A percentile compares a stretch with the other conserved stretches of the same genome.
These are phyloP conservation scores for Fusarium concolor DNA, from an alignment of 2,329 filamentous ascomycete genomes.

Conservation along the genomic window DNA sequence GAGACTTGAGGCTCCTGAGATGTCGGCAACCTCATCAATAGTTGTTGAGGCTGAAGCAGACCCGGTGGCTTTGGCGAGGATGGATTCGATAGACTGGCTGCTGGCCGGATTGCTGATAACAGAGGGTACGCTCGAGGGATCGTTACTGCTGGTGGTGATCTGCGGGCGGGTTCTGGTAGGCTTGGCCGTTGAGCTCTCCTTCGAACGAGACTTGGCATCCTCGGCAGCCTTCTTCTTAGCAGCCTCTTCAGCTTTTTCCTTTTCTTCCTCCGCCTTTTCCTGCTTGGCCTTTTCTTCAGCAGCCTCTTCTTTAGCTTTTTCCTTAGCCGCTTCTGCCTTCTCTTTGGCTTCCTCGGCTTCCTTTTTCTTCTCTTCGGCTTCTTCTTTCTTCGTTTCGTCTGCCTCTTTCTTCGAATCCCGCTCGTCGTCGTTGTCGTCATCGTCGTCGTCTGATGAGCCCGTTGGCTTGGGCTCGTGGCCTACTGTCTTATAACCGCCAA, in stretches of 20 bases:
- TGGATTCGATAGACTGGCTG: conserved; percentile 43
- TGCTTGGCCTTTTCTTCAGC: conserved; percentile 38
- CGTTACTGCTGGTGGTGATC: conserved; percentile 37
- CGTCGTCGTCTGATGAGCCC: conserved; percentile 12
- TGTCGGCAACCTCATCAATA: conserved; percentile 31
- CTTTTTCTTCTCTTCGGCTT: conserved; percentile 29
- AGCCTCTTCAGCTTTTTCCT: conserved; percentile 33
- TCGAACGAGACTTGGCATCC: conserved; percentile 19
- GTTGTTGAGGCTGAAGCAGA: conserved; percentile 22
- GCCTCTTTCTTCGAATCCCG: conserved; percentile 31
- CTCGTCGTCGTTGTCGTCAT: conserved; percentile 13
- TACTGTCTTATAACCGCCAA: conserved; percentile 58
- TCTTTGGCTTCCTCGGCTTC: conserved; percentile 29
- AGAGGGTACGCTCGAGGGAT: conserved; percentile 38
- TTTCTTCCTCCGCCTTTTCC: conserved; percentile 28
- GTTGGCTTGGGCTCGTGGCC: conserved; percentile 33
- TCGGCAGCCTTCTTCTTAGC: conserved; percentile 30
- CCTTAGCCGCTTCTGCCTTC: conserved; percentile 19
- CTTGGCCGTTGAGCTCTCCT: conserved; percentile 32
- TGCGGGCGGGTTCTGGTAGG: conserved; percentile 33
- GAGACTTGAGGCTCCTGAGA: conserved; percentile 30
- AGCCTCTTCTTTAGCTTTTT: conserved; percentile 32
- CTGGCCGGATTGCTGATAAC: conserved; percentile 46
- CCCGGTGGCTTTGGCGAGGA: conserved; percentile 49
- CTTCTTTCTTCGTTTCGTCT: conserved; percentile 23